Evolutionary conservation across 2,329 filamentous ascomycete species (phyloP), one percentile per base, ranked within the genome.

Genomic region (Colletotrichum sp.): DNA sequence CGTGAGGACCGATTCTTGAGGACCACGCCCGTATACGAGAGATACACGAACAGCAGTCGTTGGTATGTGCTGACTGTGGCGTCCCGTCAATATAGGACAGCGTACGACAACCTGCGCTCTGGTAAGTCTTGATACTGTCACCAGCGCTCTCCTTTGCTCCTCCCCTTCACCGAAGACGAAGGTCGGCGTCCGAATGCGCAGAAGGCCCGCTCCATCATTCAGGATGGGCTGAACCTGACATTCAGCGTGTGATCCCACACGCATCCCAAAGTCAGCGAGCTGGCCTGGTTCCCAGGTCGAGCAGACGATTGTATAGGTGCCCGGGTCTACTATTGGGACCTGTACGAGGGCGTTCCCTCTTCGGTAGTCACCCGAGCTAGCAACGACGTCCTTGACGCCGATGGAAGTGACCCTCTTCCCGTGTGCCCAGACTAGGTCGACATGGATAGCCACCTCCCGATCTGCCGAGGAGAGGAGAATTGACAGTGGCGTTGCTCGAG

Each of bases 251-350:
- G 94, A 93, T 62, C 93, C 92, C n/a, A 98, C 89, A 72, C 92
- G 91, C 10, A 99, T 88, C 1, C 89, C 91, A 81, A 97, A 98
- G 65, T 89, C 88, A 5, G 94, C 94, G 1, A 91, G 87, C 81
- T 97, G 95, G 10, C 93, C 94, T 0, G 93, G 90, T 77, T 98
- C 95, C 82, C 97, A 98, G 0, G 96, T 98, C 4, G 95, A 98
- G 82, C 94, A 96, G 8, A 98, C 94, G 71, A 98, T 89, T 0
- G 95, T 98, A 83, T 98, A 99, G 1, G 89, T 89, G 1, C 96
- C 96, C 1, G 91, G 86, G 52, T 93, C 91, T 21, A 98, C 85
- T 24, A 86, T 77, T 80, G 80, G 83, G 78, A 91, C 85, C 77
- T 94, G 91, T 4, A 94, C 93, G 36, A 96, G 87, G 6, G 94